These are phyloP conservation scores for Sclerotiophoma versabilis DNA, from an alignment of 2,329 filamentous ascomycete species.

Conservation along the genomic window DNA sequence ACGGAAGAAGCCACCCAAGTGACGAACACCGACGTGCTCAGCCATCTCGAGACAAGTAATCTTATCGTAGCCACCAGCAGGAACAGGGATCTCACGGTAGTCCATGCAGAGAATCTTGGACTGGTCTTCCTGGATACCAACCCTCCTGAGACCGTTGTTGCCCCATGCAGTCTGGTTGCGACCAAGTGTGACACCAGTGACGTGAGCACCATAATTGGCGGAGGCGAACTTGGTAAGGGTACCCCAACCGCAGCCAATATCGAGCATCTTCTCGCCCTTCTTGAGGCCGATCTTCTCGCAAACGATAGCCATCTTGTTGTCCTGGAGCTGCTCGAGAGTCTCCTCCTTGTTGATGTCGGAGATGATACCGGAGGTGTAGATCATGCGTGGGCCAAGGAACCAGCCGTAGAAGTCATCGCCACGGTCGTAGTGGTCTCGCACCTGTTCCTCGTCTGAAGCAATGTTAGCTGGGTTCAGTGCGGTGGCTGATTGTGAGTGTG, in stretches of 20 bases:
- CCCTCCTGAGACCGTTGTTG: slow-evolving; percentile 84
- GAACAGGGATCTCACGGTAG: slow-evolving; percentile 90
- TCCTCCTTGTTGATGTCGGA: slow-evolving; percentile 87
- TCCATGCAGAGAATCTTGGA: slow-evolving; percentile 94
- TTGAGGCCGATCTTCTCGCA: slow-evolving; percentile 94
- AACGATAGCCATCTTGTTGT: slow-evolving; percentile 94
- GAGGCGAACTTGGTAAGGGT: slow-evolving; percentile 93
- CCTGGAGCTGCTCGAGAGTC: slow-evolving; percentile 91
- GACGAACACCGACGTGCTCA: slow-evolving; percentile 95
- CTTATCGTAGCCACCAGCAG: slow-evolving; percentile 83
- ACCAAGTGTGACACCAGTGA: slow-evolving; percentile 90
- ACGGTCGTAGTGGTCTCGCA: slow-evolving; percentile 95
- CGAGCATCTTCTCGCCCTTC: slow-evolving; percentile 81
- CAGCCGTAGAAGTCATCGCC: slow-evolving; percentile 98
- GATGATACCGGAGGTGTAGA: slow-evolving; percentile 96
- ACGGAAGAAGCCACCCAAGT: slow-evolving; percentile 79
- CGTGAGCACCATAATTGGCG: slow-evolving; percentile 85
- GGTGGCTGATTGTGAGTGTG: neutral
- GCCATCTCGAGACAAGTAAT: slow-evolving; percentile 99
- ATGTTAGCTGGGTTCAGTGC: slow-evolving; percentile 33
- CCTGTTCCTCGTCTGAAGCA: slow-evolving; percentile 86
- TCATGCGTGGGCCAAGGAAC: slow-evolving; percentile 98
- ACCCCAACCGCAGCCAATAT: slow-evolving; percentile 98
- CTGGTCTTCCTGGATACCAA: slow-evolving; percentile 84
- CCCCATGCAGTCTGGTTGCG: slow-evolving; percentile 98